Percentiles rank a stretch among this genome's conserved stretches.
phyloP scores from a whole-genome alignment of 768 basidiomycete genomes.

The Amanita pseudoporphyria region DNA sequence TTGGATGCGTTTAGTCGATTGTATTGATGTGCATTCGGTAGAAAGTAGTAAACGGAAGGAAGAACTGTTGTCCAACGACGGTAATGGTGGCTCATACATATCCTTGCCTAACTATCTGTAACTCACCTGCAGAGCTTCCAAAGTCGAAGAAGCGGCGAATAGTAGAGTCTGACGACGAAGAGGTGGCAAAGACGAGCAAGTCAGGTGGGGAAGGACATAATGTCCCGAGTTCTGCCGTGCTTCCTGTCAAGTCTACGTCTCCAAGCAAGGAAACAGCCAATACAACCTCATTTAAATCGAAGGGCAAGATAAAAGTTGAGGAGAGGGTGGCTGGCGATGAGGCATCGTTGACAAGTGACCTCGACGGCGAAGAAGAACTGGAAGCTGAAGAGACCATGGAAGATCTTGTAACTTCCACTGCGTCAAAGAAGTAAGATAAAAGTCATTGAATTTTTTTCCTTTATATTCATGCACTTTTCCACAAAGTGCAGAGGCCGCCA shows the following conservation, averaged over 20 bases:
- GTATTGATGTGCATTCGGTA: constrained; percentile 13
- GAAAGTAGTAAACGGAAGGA: constrained; percentile 35
- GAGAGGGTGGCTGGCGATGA: constrained; percentile 20
- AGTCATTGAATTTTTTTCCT: not conserved
- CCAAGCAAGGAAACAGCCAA: not conserved
- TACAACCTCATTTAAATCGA: not conserved
- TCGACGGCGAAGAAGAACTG: constrained; percentile 25
- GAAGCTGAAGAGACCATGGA: constrained; percentile 21
- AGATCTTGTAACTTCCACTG: constrained; percentile 27
- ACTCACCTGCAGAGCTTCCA: constrained; percentile 18
- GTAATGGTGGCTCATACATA: constrained; percentile 6
- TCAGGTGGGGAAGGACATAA: constrained; percentile 3
- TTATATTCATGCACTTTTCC: not conserved
- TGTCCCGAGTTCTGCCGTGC: not conserved
- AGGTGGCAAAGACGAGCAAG: constrained; percentile 13
- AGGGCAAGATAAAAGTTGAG: constrained; percentile 17
- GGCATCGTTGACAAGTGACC: constrained; percentile 13
- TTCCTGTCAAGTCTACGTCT: not conserved
- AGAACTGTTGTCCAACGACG: constrained; percentile 3
- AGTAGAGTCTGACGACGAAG: constrained; percentile 46
- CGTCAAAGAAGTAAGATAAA: constrained; percentile 50
- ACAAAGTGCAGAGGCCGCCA: constrained; percentile 56
- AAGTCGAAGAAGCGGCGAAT: constrained; percentile 44
- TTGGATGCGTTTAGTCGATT: not conserved
- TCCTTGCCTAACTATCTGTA: constrained; percentile 1